Base-by-base conservation (phyloP, 176 grass and related monocot species). In the Tillandsia leiboldiana region DNA sequence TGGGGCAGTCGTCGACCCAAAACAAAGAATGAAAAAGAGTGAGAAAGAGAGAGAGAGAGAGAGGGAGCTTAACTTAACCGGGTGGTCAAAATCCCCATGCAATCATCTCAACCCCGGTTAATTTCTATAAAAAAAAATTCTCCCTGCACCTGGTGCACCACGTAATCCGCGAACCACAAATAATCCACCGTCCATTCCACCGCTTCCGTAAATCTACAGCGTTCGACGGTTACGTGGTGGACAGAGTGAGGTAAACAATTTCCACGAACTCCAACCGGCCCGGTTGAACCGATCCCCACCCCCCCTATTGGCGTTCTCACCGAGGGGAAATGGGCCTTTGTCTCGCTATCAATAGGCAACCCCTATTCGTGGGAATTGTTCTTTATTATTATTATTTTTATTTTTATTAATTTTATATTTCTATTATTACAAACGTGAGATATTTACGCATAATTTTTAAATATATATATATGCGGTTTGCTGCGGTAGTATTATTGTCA, bases 341-440 rank as follows among this genome's bases (percentile, higher is more conserved):
- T 75, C 62, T 42, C 64, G 63, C 53, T 75, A 65, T 75, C 64
- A 75, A 75, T 50, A 62, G 63, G 64, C 73, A 75, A 62, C 48
- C 13, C 56, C 20, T 59, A 2, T 20, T 59, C 56, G 3, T 49
- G 49, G 49, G 26, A 22, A 73, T 48, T 59, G 62, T 48, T 61
- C 7, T 42, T 42, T 42, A 33, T 29, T 29, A 3, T 33, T 33
- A 6, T 42, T 42, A 7, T 42, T 42, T 7, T 42, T 42, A 7
- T 6, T 42, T 2, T 2, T 42, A 42, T 42, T 42, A 42, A 42
- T 42, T 42, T 42, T 7, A 24, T 42, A 42, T 42, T 42, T 5
- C 33, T 42, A 33, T 33, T 33, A 33, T 6, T 33, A 33, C 5
- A 33, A 33, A 33, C 29, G 29, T 33, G 29, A 33, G 29, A 33